phyloP scores from a whole-genome alignment of 2,329 filamentous ascomycete genomes.

The Metarhizium anisopliae region DNA sequence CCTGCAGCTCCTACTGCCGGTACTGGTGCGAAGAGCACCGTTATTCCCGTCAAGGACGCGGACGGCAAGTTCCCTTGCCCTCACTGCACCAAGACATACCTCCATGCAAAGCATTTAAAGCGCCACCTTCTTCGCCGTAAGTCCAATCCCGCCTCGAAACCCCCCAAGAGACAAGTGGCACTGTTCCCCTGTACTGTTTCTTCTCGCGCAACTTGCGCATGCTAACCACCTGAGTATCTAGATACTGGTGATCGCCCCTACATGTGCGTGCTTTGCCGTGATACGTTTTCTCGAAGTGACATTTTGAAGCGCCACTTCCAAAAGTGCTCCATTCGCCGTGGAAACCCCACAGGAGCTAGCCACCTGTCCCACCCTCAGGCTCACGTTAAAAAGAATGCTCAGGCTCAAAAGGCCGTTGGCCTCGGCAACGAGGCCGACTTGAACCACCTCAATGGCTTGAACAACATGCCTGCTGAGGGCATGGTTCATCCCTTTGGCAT shows the following conservation, averaged over 20 bases:
- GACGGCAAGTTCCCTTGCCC: slow-evolving; percentile 98
- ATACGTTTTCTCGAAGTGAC: slow-evolving; percentile 95
- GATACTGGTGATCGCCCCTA: slow-evolving; percentile 97
- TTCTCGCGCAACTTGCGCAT: slow-evolving; percentile 16
- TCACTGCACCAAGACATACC: slow-evolving; percentile 96
- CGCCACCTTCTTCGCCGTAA: slow-evolving; percentile 92
- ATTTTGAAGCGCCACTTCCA: slow-evolving; percentile 98
- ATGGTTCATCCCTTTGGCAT: slow-evolving; percentile 51
- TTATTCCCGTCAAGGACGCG: slow-evolving; percentile 88
- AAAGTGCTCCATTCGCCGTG: slow-evolving; percentile 93
- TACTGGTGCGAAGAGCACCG: slow-evolving; percentile 64
- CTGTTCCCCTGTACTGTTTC: neutral
- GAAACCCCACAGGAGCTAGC: slow-evolving; percentile 89
- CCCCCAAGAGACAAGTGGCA: neutral
- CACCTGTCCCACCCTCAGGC: slow-evolving; percentile 90
- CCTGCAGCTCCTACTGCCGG: slow-evolving; percentile 67
- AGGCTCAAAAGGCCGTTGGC: slow-evolving; percentile 46
- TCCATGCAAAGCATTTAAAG: slow-evolving; percentile 96
- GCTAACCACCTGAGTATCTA: slow-evolving; percentile 30
- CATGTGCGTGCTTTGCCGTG: slow-evolving; percentile 95
- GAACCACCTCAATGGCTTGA: slow-evolving; percentile 52
- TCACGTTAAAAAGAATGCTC: slow-evolving; percentile 71
- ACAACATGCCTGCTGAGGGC: slow-evolving; percentile 47
- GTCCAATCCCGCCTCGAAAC: slow-evolving; percentile 29
- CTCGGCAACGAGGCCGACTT: slow-evolving; percentile 45